Evolutionary conservation across 108 stramenopile genomes (phyloP), one percentile per base, ranked within the genome.

Genomic region (Schizochytrium sp.): DNA sequence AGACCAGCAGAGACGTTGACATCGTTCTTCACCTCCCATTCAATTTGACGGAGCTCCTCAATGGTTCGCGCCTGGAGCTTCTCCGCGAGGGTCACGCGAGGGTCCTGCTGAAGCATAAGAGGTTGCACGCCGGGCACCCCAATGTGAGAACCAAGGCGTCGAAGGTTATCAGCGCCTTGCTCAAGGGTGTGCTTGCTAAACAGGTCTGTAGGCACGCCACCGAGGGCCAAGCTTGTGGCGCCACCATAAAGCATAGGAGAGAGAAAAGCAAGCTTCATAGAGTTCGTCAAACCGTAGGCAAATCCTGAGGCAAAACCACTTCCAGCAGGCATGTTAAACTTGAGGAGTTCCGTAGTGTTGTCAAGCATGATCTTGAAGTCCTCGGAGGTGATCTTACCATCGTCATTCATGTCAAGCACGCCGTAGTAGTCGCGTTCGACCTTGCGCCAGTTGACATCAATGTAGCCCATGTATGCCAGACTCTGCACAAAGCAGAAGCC

Each of bases 381-480:
- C 57, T 60, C 46, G 46, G 58, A 41, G 41, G 87, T 60, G 58
- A 88, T 45, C 60, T 88, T 59, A 5, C 87, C 87, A 60, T 88
- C 87, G 58, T 47, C 59, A 46, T 88, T 46, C 41, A 42, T 42
- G 59, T 88, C 87, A 0, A 88, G 60, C 41, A 41, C n/a, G 19
- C 58, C 12, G 57, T 40, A 15, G 59, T 88, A 88, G 59, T 58
- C 60, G 12, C 87, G 58, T n/a, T 88, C 59, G 12, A 88, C 87
- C 60, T 88, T 88, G 13, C 87, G 87, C 87, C 87, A 88, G 58
- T 88, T 46, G 44, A 88, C 87, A 46, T 59, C 57, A 46, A 88
- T 17, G 87, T 88, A 88, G 60, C 87, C 87, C 19, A 88, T 12
- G 59, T 88, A 88, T 40, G 57, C 57, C 87, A 88, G 87, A 46